These are phyloP conservation scores for Citropsis articulata DNA, from an alignment of 345 rosid species.

Conservation along the genomic window DNA sequence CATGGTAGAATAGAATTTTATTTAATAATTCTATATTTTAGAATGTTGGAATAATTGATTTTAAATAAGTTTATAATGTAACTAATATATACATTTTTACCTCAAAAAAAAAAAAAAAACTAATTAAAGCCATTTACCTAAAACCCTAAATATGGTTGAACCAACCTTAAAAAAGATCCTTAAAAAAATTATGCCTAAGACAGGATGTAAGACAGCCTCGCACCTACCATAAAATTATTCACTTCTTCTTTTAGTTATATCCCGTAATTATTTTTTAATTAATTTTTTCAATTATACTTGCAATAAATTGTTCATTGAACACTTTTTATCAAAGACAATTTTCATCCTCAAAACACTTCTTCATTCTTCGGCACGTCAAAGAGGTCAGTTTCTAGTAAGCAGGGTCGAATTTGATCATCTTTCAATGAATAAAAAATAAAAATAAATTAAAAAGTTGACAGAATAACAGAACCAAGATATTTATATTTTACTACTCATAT, in stretches of 20 bases:
- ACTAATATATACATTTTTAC: too few species aligned
- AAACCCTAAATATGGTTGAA: background rate
- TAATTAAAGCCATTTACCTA: accelerated
- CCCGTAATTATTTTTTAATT: too few species aligned
- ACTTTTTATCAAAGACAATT: background rate
- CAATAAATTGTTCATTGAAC: too few species aligned
- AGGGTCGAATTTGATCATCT: background rate
- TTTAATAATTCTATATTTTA: too few species aligned
- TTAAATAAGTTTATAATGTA: too few species aligned
- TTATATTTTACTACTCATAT: background rate
- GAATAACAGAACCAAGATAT: background rate
- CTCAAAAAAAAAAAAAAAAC: too few species aligned
- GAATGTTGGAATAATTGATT: too few species aligned
- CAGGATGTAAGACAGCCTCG: background rate
- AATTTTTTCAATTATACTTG: too few species aligned
- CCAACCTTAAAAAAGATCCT: too few species aligned
- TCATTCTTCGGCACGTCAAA: background rate
- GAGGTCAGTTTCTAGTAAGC: background rate
- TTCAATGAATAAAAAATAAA: background rate
- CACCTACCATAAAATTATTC: too few species aligned
- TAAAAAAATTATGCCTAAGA: constrained; percentile 48
- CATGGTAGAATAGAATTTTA: too few species aligned
- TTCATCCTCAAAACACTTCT: background rate
- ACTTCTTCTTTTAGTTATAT: too few species aligned
- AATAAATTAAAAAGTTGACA: background rate